Evolutionary conservation across 305 asterid genomes (phyloP).

Genomic region (Fraxinus floribunda): DNA sequence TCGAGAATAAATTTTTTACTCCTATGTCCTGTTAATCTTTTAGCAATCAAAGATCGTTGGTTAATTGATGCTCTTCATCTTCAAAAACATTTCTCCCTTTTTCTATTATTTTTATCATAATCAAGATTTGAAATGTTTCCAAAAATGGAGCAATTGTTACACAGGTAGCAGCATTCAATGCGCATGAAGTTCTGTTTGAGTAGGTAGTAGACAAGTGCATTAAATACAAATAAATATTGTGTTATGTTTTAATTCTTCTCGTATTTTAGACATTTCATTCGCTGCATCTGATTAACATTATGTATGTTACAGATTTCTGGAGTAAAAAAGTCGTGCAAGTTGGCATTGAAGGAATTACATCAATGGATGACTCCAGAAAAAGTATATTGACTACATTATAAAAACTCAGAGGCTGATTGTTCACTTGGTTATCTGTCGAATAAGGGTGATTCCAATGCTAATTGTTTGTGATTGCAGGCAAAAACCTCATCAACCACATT

Average conservation of each 20-base stretch:
- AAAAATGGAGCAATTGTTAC: neutral
- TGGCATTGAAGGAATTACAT: conserved; percentile 53
- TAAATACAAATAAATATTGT: neutral
- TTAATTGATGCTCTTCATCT: neutral
- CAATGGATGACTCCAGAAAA: conserved; percentile 76
- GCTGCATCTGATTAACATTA: conserved; percentile 1
- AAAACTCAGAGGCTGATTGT: neutral
- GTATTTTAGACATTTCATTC: neutral
- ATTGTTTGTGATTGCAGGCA: conserved; percentile 43
- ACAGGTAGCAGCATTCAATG: neutral
- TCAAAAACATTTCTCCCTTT: neutral
- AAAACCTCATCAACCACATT: conserved; percentile 51
- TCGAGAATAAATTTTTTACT: neutral
- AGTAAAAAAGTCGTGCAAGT: conserved; percentile 50
- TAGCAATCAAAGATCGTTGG: neutral
- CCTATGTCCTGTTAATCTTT: neutral
- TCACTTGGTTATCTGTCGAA: neutral
- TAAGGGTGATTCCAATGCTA: neutral
- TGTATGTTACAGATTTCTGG: conserved; percentile 45
- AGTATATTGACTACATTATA: conserved; percentile 29
- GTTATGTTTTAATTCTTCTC: neutral
- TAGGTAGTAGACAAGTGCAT: neutral
- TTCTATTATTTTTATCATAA: neutral
- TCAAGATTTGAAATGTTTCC: neutral
- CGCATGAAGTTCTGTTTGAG: neutral